Evolutionary conservation across 129 eudicot species (phyloP), one percentile per base, ranked within the genome.

Genomic region (Cynara cardunculus): DNA sequence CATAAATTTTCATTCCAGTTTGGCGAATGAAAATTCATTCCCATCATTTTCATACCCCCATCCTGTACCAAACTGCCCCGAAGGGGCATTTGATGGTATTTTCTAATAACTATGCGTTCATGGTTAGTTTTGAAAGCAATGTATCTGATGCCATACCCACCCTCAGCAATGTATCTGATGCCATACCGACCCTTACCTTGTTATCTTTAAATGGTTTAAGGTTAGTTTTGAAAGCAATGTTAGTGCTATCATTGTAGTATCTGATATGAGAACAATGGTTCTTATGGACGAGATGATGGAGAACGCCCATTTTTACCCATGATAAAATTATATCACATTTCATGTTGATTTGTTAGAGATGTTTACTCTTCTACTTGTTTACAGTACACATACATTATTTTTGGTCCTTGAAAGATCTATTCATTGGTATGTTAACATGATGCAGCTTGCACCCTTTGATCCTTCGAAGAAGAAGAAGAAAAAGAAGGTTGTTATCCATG

Each of bases 401-500:
- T 6, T 64, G 80, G 62, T 19, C 35, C 19, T 35, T 25, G 39
- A 61, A 34, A 18, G 10, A 61, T 26, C 34, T 35, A 25, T 27
- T 26, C 0, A 25, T 18, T 61, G 1, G 25, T 67, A 5, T 25
- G 11, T 39, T 61, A 37, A 37, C 31, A 4, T 69, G 19, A 27
- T 81, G 77, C 89, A 94, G 95, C 85, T 94, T 81, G 91, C 87
- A n/a, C 85, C 93, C 12, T 89, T 93, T 78, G 97, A 93, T 72
- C 90, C 93, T 25, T 31, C 93, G 14, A 89, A 94, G 62, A 93
- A 91, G 92, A 93, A 93, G 92, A 93, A 91, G 85, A 91, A 93
- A 88, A 94, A 91, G 86, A 91, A 93, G 86, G 92, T 86, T 39
- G 91, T 87, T 11, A 85, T 84, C 69, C 94, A 89, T 73, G 97